Evolutionary conservation across 2,329 filamentous ascomycete species (phyloP).

Genomic region (Elsinoe ampelina): DNA sequence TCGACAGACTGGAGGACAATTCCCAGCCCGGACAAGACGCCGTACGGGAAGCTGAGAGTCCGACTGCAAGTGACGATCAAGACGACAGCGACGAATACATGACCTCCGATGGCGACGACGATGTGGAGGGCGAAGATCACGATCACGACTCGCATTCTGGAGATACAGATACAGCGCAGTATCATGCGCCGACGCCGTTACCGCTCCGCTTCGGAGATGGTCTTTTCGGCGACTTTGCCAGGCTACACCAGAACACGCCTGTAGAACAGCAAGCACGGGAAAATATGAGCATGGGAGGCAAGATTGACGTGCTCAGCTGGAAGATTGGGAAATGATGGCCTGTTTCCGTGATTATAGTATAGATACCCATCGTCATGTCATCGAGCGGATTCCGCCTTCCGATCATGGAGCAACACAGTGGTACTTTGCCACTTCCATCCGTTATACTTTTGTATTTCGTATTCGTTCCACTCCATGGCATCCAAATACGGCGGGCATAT

Average conservation of each 20-base stretch:
- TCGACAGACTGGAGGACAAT: not conserved
- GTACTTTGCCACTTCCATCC: too few relatives aligned
- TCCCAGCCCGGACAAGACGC: too few relatives aligned
- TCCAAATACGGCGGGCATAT: not conserved
- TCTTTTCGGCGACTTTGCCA: not conserved
- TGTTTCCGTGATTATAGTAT: not conserved
- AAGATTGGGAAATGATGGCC: not conserved
- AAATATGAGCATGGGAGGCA: not conserved
- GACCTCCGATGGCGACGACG: not conserved
- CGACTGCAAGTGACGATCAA: not conserved
- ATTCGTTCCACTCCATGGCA: not conserved
- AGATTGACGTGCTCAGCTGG: constrained; percentile 3
- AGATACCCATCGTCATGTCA: not conserved
- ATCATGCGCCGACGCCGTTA: not conserved
- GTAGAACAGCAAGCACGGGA: not conserved
- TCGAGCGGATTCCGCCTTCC: not conserved
- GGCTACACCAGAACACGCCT: not conserved
- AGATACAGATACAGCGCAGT: not conserved
- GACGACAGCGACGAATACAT: not conserved
- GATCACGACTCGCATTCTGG: not conserved
- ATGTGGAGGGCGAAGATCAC: not conserved
- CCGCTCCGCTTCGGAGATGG: not conserved
- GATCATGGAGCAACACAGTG: too few relatives aligned
- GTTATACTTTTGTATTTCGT: not conserved
- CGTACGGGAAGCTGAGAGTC: too few relatives aligned